Percentiles rank a stretch among this genome's conserved stretches.
phyloP scores from a whole-genome alignment of 805 yeast genomes.

The Metschnikowia bowlesiae region DNA sequence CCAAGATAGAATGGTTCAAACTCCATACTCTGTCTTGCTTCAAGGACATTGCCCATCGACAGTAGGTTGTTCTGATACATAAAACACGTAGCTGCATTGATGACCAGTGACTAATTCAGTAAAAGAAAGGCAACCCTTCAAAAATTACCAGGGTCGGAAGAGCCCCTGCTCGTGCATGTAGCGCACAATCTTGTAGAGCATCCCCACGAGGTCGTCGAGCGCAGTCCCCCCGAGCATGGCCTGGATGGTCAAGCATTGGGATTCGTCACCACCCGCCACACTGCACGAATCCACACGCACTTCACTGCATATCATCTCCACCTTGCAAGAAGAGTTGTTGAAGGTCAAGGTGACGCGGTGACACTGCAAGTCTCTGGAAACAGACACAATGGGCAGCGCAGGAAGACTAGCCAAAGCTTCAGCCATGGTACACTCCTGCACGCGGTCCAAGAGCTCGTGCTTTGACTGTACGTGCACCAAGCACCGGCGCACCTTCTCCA shows the following conservation, averaged over 20 bases:
- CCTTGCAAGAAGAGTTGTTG: constrained; percentile 5
- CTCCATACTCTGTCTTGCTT: too few species aligned
- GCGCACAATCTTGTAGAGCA: constrained; percentile 3
- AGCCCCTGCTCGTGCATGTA: constrained; percentile 5
- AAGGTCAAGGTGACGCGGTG: constrained; percentile 17
- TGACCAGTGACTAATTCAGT: background rate
- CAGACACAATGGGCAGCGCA: constrained; percentile 8
- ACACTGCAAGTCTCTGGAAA: constrained; percentile 25
- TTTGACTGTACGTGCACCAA: constrained; percentile 28
- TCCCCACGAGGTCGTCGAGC: background rate
- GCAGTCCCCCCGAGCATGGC: constrained; percentile 8
- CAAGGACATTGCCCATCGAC: too few species aligned
- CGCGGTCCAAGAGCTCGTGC: constrained; percentile 25
- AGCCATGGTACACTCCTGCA: constrained; percentile 6
- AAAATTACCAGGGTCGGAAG: background rate
- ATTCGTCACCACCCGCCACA: constrained; percentile 1
- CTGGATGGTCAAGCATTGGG: constrained; percentile 5
- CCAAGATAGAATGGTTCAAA: too few species aligned
- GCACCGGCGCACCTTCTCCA: constrained; percentile 18
- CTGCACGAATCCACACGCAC: constrained; percentile 9
- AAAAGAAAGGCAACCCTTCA: background rate
- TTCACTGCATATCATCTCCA: constrained; percentile 22
- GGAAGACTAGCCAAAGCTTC: background rate
- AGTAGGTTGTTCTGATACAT: too few species aligned
- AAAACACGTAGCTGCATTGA: too few species aligned